Evolutionary conservation across 176 grass and related monocot species (phyloP), one percentile per base, ranked within the genome.

Genomic region (Cenchrus americanus): DNA sequence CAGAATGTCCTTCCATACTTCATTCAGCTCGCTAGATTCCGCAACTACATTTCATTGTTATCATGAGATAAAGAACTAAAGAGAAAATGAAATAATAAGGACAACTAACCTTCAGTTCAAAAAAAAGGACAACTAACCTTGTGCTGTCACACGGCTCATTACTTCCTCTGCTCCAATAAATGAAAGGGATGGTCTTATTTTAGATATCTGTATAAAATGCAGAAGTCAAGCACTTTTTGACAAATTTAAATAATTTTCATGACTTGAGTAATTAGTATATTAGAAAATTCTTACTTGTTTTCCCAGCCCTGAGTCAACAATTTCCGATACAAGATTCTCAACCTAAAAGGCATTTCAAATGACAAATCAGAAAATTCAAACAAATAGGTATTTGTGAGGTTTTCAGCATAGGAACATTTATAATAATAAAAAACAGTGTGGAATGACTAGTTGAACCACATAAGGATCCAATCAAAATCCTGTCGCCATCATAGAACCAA

Each of bases 111-210:
- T 92, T 99, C n/a, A n/a, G n/a, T n/a, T n/a, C n/a, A n/a, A n/a
- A n/a, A n/a, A n/a, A n/a, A 26, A 48, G 55, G 42, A 64, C 1
- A 83, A 63, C 51, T 10, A 88, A 99, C 96, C 96, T 92, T 99
- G 93, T 67, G 96, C 96, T 26, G 93, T 99, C 62, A 99, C 96
- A 71, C 90, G 91, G 78, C 96, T 96, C 93, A 96, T 96, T 66
- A 99, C 86, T 94, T 99, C 91, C 87, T 99, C 96, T 62, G 96
- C 83, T 42, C 96, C 93, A 83, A 99, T 89, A 84, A 99, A 99
- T 63, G 81, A 99, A 87, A 99, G 93, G 44, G 87, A 79, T 18
- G 96, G 89, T 82, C 87, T 99, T 89, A 90, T 96, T 96, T 74
- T 94, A 85, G 96, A 96, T 79, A 99, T 96, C 93, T 99, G 86